phyloP scores from a whole-genome alignment of 2,329 filamentous ascomycete species.

The Fusarium oligoseptatum region DNA sequence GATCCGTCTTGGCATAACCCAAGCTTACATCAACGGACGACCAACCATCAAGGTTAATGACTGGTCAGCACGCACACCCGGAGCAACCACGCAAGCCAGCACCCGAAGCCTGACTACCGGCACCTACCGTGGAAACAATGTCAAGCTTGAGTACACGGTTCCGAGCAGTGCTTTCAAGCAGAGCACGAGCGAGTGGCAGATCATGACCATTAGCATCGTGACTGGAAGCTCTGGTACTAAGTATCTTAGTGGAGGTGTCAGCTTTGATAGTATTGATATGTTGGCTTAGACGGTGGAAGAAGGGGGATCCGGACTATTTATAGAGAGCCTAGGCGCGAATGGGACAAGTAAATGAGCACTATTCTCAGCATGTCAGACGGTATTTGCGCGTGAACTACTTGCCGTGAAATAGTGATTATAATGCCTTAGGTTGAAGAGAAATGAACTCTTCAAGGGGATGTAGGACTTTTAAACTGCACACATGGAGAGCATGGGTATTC shows the following conservation, averaged over 20 bases:
- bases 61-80: conserved; percentile 45
- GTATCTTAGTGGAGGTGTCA: conserved; percentile 48
- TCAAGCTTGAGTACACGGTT: conserved; percentile 46
- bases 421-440: neutral
- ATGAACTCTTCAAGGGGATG: accelerated
- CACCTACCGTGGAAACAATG: conserved; percentile 51
- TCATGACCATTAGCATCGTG: conserved; percentile 48
- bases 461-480: neutral
- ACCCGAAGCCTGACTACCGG: conserved; percentile 51
- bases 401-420: neutral
- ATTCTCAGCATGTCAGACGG: neutral
- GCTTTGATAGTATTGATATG: conserved; percentile 48
- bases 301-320: neutral
- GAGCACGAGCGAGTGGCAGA: conserved; percentile 47
- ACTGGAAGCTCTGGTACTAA: conserved; percentile 45
- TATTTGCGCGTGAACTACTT: neutral
- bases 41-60: conserved; percentile 49
- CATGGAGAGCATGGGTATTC: neutral
- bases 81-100: conserved; percentile 46
- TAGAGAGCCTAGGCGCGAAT: neutral
- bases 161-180: conserved; percentile 46
- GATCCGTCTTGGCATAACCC: conserved; percentile 50
- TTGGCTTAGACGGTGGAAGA: conserved; percentile 16
- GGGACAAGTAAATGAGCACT: neutral
- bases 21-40: conserved; percentile 49